Evolutionary conservation across 78 protist species (phyloP).

Genomic region (Monocercomonoides exilis): DNA sequence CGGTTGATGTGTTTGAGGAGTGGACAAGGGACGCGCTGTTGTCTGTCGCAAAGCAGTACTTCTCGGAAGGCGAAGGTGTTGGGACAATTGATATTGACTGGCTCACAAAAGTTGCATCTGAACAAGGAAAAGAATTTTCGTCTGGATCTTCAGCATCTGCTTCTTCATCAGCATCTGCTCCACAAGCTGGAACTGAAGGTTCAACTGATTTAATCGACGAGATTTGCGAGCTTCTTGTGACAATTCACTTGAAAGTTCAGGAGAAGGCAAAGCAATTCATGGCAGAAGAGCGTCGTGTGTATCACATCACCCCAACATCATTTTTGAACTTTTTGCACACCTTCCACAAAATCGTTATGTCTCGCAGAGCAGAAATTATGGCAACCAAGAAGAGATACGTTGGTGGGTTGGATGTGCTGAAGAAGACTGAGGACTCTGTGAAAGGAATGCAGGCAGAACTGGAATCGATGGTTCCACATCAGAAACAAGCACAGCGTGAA

Average conservation of each 20-base stretch:
- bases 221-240: conserved; percentile 1
- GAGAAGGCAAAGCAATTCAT: conserved; percentile 24
- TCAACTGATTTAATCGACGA: background rate
- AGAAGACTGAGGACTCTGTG: conserved; percentile 42
- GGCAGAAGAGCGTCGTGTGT: background rate
- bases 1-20: conserved; percentile 64
- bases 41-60: conserved; percentile 33
- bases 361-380: conserved; percentile 9
- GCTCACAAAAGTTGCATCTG: background rate
- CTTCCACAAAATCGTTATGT: conserved; percentile 24
- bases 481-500: conserved; percentile 21
- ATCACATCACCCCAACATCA: conserved; percentile 52
- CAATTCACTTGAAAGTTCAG: conserved; percentile 33
- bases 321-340: conserved; percentile 51
- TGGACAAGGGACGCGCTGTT: conserved; percentile 73
- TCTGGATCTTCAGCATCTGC: background rate
- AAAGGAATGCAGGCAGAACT: conserved; percentile 48
- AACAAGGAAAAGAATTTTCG: background rate
- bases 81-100: background rate
- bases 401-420: conserved; percentile 52
- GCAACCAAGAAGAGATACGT: conserved; percentile 26
- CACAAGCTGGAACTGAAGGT: background rate
- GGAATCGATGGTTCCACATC: conserved; percentile 44
- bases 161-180: background rate
- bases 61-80: background rate